Conservation (phyloP, 257 asterid genomes). For the Solanum ahanhuiri region DNA sequence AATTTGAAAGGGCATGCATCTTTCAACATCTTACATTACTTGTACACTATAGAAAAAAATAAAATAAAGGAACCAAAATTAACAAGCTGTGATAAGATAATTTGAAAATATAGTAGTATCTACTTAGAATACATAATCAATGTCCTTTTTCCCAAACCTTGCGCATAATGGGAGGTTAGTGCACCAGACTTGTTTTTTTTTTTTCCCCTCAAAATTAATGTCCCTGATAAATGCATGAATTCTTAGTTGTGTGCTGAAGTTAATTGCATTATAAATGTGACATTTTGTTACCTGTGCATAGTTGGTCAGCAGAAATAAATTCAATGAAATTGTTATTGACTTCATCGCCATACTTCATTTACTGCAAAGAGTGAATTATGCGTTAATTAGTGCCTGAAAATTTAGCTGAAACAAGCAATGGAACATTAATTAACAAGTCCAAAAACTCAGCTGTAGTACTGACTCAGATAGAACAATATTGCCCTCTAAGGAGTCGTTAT, state of each 20-base stretch:
- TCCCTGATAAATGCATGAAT: not conserved
- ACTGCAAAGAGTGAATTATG: not conserved
- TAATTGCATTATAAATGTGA: not conserved
- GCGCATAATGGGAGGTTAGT: not conserved
- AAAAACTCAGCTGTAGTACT: not conserved
- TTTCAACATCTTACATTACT: not conserved
- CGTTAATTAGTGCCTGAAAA: not conserved
- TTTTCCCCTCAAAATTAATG: not conserved
- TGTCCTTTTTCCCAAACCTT: not conserved
- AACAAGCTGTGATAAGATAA: not conserved
- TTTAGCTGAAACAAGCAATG: not conserved
- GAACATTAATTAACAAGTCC: not conserved
- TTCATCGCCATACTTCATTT: not conserved
- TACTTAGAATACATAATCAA: not conserved
- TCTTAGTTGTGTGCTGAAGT: not conserved
- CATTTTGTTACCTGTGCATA: not conserved
- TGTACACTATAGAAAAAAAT: not conserved
- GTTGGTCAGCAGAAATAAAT: not conserved
- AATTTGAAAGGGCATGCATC: too few species aligned
- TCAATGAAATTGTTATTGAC: not conserved
- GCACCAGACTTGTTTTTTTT: too few species aligned
- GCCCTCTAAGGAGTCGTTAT: not conserved
- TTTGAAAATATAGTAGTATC: too few species aligned
- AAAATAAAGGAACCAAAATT: not conserved
- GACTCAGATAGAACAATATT: not conserved